A percentile compares a stretch with the other conserved stretches of the same genome.
These are phyloP conservation scores for Nemophila menziesii DNA, from an alignment of 257 asterid species.

Conservation along the genomic window DNA sequence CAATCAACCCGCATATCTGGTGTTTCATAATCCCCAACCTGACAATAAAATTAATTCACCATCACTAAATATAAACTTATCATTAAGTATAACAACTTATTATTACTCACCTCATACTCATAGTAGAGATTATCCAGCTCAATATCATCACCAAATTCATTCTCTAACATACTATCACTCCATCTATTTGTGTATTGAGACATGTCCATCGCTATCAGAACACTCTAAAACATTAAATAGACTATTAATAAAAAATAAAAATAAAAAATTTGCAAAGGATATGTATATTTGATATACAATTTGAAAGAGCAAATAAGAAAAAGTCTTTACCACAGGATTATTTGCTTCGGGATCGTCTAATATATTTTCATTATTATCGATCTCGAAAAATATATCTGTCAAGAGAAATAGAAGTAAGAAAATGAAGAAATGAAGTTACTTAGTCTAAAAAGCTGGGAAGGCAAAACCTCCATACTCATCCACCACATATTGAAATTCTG, in stretches of 20 bases:
- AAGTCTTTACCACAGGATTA: slow-evolving; percentile 65
- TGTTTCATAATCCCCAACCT: slow-evolving; percentile 44
- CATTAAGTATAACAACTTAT: background rate
- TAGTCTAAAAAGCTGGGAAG: slow-evolving; percentile 1
- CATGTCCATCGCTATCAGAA: slow-evolving; percentile 64
- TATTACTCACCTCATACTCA: slow-evolving; percentile 44
- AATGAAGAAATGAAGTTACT: slow-evolving; percentile 4
- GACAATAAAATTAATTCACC: slow-evolving; percentile 9
- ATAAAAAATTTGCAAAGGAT: background rate
- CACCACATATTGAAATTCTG: slow-evolving; percentile 48
- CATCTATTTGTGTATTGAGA: slow-evolving; percentile 43
- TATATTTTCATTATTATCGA: slow-evolving; percentile 47
- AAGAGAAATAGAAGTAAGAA: slow-evolving; percentile 1
- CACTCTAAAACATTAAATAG: slow-evolving; percentile 36
- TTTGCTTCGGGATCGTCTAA: slow-evolving; percentile 56
- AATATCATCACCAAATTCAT: slow-evolving; percentile 32
- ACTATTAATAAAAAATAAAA: slow-evolving; percentile 10
- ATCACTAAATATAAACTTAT: background rate
- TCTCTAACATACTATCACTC: slow-evolving; percentile 29
- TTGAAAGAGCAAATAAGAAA: slow-evolving; percentile 7
- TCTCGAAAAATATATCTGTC: slow-evolving; percentile 64
- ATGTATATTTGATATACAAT: too few relatives aligned
- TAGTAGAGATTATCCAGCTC: slow-evolving; percentile 29
- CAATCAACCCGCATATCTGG: slow-evolving; percentile 29
- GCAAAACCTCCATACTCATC: slow-evolving; percentile 73